Percentiles rank a stretch among this genome's conserved stretches.
Conservation (phyloP, 2,329 filamentous ascomycete species). For the Whalleya microplaca region DNA sequence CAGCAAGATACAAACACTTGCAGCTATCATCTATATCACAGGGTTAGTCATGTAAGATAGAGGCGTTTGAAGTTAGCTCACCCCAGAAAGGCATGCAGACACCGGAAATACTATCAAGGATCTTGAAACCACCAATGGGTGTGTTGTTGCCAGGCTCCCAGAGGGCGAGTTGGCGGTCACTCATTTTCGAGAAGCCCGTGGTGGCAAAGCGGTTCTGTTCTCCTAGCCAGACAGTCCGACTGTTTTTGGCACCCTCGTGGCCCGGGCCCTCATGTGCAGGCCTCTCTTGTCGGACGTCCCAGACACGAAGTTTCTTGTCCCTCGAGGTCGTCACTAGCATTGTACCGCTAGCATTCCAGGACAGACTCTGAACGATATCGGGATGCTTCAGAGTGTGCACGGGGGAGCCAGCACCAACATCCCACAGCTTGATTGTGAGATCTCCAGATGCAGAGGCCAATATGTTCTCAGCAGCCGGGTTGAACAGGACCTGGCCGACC, state of each 20-base stretch:
- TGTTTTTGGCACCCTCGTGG: constrained; percentile 95
- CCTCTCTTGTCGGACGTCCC: constrained; percentile 94
- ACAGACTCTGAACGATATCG: constrained; percentile 93
- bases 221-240: constrained; percentile 94
- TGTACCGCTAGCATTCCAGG: constrained; percentile 89
- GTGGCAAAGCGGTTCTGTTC: constrained; percentile 96
- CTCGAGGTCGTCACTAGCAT: constrained; percentile 90
- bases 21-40: constrained; percentile 74
- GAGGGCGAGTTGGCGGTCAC: constrained; percentile 90
- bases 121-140: constrained; percentile 87
- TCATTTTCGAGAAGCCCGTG: constrained; percentile 98
- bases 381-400: constrained; percentile 79
- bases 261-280: constrained; percentile 82
- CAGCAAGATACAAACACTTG: constrained; percentile 92
- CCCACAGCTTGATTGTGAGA: constrained; percentile 95
- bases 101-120: constrained; percentile 93
- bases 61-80: constrained; percentile 38
- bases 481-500: constrained; percentile 97
- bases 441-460: constrained; percentile 95
- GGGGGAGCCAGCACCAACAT: constrained; percentile 77
- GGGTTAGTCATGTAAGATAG: constrained; percentile 27
- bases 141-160: constrained; percentile 90
- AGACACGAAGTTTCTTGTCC: constrained; percentile 97
- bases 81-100: constrained; percentile 99
- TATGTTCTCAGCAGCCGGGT: constrained; percentile 93